Evolutionary conservation across 202 grass and related monocot genomes (phyloP), one percentile per base, ranked within the genome.

Genomic region (Eragrostis tef): DNA sequence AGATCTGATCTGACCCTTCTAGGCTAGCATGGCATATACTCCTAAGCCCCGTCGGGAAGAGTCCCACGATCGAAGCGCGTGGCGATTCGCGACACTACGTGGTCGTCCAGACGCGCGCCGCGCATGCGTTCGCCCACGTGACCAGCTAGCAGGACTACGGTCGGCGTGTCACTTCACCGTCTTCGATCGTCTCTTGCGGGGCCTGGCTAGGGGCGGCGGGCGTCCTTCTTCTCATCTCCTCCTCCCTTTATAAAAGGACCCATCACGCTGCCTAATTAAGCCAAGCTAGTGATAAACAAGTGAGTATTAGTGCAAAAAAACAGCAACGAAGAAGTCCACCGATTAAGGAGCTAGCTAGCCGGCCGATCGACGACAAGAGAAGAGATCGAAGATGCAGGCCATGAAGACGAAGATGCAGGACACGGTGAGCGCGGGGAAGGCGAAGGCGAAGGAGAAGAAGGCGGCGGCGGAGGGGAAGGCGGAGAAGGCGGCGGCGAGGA

Each of bases 341-440:
- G 34, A 6, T 31, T 31, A 31, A 31, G 29, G 29, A 31, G 29
- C 2, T n/a, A 31, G 29, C 29, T 31, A 31, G 29, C 29, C 29
- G n/a, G 1, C 29, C 29, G 29, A 31, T 31, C 34, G 34, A 5
- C 4, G 31, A 51, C 0, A 5, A 54, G 6, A n/a, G 17, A 20
- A 20, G 1, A 1, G 21, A 21, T 7, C 22, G 8, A 60, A 21
- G 46, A 95, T 95, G 93, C 90, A 96, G 74, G 86, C 73, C 0
- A 50, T 39, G 0, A 92, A 84, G 77, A 85, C 78, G 73, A 95
- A 92, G 70, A 73, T 64, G 67, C 90, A 96, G 90, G 83, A 92
- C 64, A 26, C 57, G 7, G 77, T 24, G 73, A 96, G 93, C 88
- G 48, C 65, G 1, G 83, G 59, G 1, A 92, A 90, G 80, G 80